Percentiles rank a stretch among this genome's conserved stretches.
Evolutionary conservation across 2,329 filamentous ascomycete species (phyloP).

Genomic region (Claviceps pusilla): DNA sequence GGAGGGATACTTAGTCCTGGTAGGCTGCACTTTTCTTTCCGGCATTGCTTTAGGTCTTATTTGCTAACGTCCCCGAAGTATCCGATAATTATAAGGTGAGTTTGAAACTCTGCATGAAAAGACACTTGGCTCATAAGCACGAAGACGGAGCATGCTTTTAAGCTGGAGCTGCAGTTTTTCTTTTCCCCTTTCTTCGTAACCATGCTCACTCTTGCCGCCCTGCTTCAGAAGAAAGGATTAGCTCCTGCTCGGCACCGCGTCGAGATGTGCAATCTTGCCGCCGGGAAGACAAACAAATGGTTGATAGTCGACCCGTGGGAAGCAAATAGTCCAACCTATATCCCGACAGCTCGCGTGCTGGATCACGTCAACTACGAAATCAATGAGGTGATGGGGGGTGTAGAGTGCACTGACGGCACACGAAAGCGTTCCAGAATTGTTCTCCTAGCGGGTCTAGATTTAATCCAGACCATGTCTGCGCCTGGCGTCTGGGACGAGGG

Average conservation of each 20-base stretch:
- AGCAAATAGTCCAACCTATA: conserved; percentile 65
- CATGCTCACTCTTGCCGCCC: background rate
- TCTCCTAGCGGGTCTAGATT: conserved; percentile 64
- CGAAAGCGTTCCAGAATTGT: conserved; percentile 58
- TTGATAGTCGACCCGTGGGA: conserved; percentile 84
- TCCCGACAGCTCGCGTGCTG: conserved; percentile 75
- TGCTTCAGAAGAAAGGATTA: conserved; percentile 20
- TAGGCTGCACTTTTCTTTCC: background rate
- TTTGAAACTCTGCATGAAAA: background rate
- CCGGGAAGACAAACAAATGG: conserved; percentile 55
- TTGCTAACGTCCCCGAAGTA: background rate
- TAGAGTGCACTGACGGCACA: conserved; percentile 51
- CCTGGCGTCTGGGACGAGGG: conserved; percentile 67
- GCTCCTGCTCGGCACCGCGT: conserved; percentile 23
- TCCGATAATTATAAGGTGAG: background rate
- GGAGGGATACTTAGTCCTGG: background rate
- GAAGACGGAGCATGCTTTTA: background rate
- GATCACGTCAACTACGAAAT: conserved; percentile 88
- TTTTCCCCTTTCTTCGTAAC: background rate
- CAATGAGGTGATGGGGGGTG: conserved; percentile 61
- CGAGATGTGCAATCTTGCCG: conserved; percentile 72
- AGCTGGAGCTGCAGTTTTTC: background rate
- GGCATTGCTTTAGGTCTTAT: background rate
- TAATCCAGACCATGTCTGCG: conserved; percentile 59
- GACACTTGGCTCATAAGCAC: background rate